Conservation (phyloP, 2,329 filamentous ascomycete species). For the Stachybotrys elegans region DNA sequence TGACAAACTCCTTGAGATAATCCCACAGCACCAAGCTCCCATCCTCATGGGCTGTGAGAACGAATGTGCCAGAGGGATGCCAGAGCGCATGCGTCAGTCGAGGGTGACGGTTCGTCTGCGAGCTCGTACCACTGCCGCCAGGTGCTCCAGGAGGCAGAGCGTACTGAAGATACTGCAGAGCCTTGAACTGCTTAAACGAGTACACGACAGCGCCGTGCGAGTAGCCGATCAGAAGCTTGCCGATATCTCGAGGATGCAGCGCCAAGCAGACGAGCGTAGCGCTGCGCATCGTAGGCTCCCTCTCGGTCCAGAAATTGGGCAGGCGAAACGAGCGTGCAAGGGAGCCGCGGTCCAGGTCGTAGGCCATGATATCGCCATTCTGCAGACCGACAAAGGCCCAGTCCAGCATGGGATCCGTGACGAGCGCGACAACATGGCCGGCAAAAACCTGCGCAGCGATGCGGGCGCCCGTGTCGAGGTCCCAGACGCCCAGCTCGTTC, state of each 20-base stretch:
- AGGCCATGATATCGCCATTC: slow-evolving; percentile 83
- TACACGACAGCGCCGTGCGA: slow-evolving; percentile 82
- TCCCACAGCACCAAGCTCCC: slow-evolving; percentile 94
- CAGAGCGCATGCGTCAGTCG: slow-evolving; percentile 78
- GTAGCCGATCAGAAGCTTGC: slow-evolving; percentile 88
- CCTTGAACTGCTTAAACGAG: slow-evolving; percentile 86
- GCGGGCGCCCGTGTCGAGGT: slow-evolving; percentile 64
- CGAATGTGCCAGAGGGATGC: slow-evolving; percentile 91
- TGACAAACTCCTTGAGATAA: slow-evolving; percentile 74
- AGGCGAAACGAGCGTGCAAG: slow-evolving; percentile 69
- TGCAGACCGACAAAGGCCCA: slow-evolving; percentile 85
- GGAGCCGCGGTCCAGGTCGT: slow-evolving; percentile 79
- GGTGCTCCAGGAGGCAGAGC: slow-evolving; percentile 74
- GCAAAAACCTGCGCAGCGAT: slow-evolving; percentile 69
- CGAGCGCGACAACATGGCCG: slow-evolving; percentile 66
- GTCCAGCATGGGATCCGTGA: slow-evolving; percentile 86
- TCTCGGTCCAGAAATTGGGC: slow-evolving; percentile 79
- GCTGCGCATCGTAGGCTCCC: slow-evolving; percentile 59
- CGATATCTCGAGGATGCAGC: slow-evolving; percentile 87
- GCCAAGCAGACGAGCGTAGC: slow-evolving; percentile 68
- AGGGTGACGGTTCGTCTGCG: slow-evolving; percentile 62
- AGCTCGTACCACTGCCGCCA: slow-evolving; percentile 66
- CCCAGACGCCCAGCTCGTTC: slow-evolving; percentile 81
- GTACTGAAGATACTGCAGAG: slow-evolving; percentile 78
- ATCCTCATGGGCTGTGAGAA: slow-evolving; percentile 84